Percentiles rank a stretch among this genome's conserved stretches.
These are phyloP conservation scores for Pyrenophora tritici-repentis DNA, from an alignment of 2,329 filamentous ascomycete species.

Conservation along the genomic window DNA sequence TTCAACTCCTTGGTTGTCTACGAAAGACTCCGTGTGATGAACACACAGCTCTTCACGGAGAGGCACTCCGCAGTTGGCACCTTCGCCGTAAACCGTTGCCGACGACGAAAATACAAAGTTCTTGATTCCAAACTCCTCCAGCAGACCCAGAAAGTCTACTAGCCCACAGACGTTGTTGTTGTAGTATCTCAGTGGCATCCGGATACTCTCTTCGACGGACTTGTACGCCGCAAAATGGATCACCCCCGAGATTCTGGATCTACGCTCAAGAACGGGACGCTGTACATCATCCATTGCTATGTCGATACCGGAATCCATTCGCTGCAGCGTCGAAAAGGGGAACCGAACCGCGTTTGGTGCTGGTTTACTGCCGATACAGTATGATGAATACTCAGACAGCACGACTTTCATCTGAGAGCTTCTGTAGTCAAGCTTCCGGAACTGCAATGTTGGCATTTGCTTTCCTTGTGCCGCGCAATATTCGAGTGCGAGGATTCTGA, in stretches of 20 bases:
- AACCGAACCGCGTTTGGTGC: conserved; percentile 21
- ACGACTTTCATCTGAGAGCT: conserved; percentile 50
- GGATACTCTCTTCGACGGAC: conserved; percentile 67
- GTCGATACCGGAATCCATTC: conserved; percentile 42
- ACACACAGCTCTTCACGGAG: conserved; percentile 63
- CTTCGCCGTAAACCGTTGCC: conserved; percentile 67
- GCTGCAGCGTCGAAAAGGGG: conserved; percentile 34
- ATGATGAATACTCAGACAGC: conserved; percentile 50
- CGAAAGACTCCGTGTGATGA: conserved; percentile 54
- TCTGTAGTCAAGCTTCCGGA: conserved; percentile 57
- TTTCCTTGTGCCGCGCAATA: conserved; percentile 48
- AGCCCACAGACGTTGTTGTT: conserved; percentile 70
- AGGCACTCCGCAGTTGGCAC: conserved; percentile 52
- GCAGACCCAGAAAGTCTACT: conserved; percentile 61
- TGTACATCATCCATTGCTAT: conserved; percentile 32
- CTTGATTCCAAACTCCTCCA: conserved; percentile 65
- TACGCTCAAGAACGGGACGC: conserved; percentile 28
- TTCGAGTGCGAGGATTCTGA: conserved; percentile 43
- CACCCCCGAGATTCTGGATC: conserved; percentile 64
- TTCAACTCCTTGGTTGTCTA: conserved; percentile 51
- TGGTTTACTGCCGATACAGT: conserved; percentile 28
- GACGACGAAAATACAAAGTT: conserved; percentile 72
- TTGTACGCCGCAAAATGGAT: conserved; percentile 73
- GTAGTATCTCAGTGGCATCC: conserved; percentile 66
- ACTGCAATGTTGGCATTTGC: conserved; percentile 51